Base-by-base conservation (phyloP, 345 rosid genomes). In the Aurinia saxatilis region DNA sequence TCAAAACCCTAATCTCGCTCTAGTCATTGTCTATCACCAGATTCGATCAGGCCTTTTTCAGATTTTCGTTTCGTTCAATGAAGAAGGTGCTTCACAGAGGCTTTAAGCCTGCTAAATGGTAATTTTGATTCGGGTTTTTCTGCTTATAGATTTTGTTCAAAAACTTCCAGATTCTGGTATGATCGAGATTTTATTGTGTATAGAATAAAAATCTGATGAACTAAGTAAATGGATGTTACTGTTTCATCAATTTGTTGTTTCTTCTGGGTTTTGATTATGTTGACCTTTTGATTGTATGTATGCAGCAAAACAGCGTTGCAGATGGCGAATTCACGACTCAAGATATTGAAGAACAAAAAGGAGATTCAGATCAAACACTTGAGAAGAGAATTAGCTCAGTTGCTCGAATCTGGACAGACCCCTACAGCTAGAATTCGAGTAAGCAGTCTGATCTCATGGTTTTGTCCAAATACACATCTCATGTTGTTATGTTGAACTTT, bases 101-200 rank as follows among this genome's bases (percentile, higher is more conserved):
- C 77, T 92, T 89, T 77, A 92, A 92, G 81, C 80, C 97, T 30
- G 91, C 93, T 0, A 89, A 92, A 79, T 92, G 97, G 96, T 90
- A 61, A 51, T 8, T 34, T 59, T 50, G 14, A 37, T 53, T 69
- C 14, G 14, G 48, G 3, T 5, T 3, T 16, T 8, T 3, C 0
- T 31, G n/a, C 10, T 65, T 23, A 21, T 12, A 19, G 25, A 19
- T 0, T 31, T 30, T 51, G 42, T 51, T 39, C 10, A 5, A 25
- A 6, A 37, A 6, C 7, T 12, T 41, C 11, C 42, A 42, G 69
- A 44, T 45, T 40, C 8, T 51, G n/a, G 10, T 18, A 31, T 40
- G 60, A 19, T 31, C 36, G 9, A 44, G 39, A 12, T n/a, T 51
- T 52, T 52, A 15, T 52, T 16, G 25, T 23, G 0, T 10, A 34